These are phyloP conservation scores for Papiliotrema fonsecae DNA, from an alignment of 1,284 basidiomycete genomes.

Conservation along the genomic window DNA sequence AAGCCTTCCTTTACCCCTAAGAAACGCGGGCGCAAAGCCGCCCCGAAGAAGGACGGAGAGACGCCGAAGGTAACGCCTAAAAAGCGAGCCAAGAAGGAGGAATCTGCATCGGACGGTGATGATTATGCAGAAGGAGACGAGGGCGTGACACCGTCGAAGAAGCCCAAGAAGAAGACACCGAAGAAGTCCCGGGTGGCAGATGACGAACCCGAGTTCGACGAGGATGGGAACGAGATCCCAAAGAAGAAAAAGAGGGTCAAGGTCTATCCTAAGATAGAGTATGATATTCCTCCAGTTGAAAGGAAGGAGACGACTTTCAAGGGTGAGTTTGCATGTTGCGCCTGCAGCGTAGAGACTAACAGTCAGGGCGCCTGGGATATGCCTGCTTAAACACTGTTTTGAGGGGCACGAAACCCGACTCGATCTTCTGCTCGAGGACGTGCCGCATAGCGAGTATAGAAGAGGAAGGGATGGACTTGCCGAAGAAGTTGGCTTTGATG, in stretches of 20 bases:
- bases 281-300: conserved; percentile 60
- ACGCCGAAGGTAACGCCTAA: conserved; percentile 10
- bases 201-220: conserved; percentile 34
- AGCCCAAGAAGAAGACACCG: conserved; percentile 22
- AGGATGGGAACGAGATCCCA: conserved; percentile 39
- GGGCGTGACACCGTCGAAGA: not conserved
- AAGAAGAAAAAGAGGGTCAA: conserved; percentile 49
- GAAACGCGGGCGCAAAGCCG: conserved; percentile 3
- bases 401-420: conserved; percentile 13
- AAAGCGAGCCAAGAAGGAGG: not conserved
- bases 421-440: conserved; percentile 55
- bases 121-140: not conserved
- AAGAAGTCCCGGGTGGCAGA: conserved; percentile 31
- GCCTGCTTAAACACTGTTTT: conserved; percentile 34
- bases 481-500: conserved; percentile 69
- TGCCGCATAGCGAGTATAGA: conserved; percentile 68
- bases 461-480: conserved; percentile 74
- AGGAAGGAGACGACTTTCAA: conserved; percentile 58
- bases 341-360: conserved; percentile 9
- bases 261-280: conserved; percentile 48
- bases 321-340: conserved; percentile 44
- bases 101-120: not conserved
- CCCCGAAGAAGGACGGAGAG: not conserved
- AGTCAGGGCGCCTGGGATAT: conserved; percentile 43
- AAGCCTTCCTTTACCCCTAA: conserved; percentile 10